Conservation (phyloP, 768 basidiomycete genomes). For the Tricholoma hemisulphureum region DNA sequence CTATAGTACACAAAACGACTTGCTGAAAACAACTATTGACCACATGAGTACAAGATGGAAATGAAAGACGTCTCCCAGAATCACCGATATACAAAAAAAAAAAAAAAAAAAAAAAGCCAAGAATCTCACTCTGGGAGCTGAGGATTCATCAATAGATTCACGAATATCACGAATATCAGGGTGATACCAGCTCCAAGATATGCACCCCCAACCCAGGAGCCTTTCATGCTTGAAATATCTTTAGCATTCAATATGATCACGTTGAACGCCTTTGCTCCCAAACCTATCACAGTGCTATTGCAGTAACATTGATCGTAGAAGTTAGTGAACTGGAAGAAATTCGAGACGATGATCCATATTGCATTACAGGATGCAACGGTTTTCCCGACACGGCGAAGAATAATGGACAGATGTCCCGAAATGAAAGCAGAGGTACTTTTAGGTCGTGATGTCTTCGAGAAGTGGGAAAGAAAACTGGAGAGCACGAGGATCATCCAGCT, state of each 20-base stretch:
- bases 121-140: neutral
- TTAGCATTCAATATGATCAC: slow-evolving; percentile 20
- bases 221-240: slow-evolving; percentile 26
- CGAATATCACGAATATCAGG: slow-evolving; percentile 22
- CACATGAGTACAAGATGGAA: too few relatives aligned
- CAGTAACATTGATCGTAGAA: slow-evolving; percentile 37
- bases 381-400: slow-evolving; percentile 30
- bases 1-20: too few relatives aligned
- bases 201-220: slow-evolving; percentile 38
- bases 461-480: slow-evolving; percentile 31
- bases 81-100: too few relatives aligned
- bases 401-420: slow-evolving; percentile 15
- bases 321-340: slow-evolving; percentile 33
- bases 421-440: neutral
- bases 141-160: slow-evolving; percentile 28
- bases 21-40: too few relatives aligned
- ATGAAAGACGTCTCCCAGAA: too few relatives aligned
- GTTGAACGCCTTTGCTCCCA: slow-evolving; percentile 24
- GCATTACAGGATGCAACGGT: slow-evolving; percentile 30
- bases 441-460: slow-evolving; percentile 10
- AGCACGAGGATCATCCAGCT: slow-evolving; percentile 30
- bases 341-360: slow-evolving; percentile 28
- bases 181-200: slow-evolving; percentile 25
- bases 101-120: too few relatives aligned
- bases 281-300: slow-evolving; percentile 32